These are phyloP conservation scores for Tulasnella sp. DNA, from an alignment of 768 basidiomycete genomes.

Conservation along the genomic window DNA sequence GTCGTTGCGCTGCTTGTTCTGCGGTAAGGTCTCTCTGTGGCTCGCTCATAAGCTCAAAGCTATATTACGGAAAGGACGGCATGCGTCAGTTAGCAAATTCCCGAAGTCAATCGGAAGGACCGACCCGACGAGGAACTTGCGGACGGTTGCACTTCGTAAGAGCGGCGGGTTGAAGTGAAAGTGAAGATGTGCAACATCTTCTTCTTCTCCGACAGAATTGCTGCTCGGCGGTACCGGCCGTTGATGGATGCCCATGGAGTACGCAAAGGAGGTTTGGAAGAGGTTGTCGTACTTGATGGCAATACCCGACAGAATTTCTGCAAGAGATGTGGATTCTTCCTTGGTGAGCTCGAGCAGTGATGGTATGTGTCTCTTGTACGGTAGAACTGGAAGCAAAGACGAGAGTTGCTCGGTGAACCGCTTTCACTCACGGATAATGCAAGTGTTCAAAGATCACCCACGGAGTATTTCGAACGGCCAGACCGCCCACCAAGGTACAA, in stretches of 20 bases:
- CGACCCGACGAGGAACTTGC: constrained; percentile 85
- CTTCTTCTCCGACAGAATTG: constrained; percentile 29
- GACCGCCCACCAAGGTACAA: constrained; percentile 92
- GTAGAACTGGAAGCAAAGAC: constrained; percentile 41
- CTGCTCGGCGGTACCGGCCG: constrained; percentile 41
- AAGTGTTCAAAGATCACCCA: constrained; percentile 25
- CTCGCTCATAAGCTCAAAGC: constrained; percentile 86
- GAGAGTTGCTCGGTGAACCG: not conserved
- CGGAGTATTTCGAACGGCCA: constrained; percentile 86
- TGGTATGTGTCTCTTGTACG: constrained; percentile 66
- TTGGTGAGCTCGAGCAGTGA: constrained; percentile 49
- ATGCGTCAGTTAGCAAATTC: constrained; percentile 2
- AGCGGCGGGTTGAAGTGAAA: constrained; percentile 81
- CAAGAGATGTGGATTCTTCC: constrained; percentile 53
- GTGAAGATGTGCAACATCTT: constrained; percentile 64
- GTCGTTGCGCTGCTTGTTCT: constrained; percentile 66
- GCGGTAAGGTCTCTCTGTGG: constrained; percentile 82
- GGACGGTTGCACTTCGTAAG: constrained; percentile 65
- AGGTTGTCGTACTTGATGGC: constrained; percentile 67
- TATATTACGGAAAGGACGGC: constrained; percentile 23
- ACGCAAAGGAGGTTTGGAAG: constrained; percentile 80
- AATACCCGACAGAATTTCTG: constrained; percentile 51
- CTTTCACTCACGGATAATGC: not conserved
- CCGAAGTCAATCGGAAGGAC: constrained; percentile 19
- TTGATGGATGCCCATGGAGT: constrained; percentile 93